These are phyloP conservation scores for Camelina neglecta DNA, from an alignment of 345 rosid genomes.

Conservation along the genomic window DNA sequence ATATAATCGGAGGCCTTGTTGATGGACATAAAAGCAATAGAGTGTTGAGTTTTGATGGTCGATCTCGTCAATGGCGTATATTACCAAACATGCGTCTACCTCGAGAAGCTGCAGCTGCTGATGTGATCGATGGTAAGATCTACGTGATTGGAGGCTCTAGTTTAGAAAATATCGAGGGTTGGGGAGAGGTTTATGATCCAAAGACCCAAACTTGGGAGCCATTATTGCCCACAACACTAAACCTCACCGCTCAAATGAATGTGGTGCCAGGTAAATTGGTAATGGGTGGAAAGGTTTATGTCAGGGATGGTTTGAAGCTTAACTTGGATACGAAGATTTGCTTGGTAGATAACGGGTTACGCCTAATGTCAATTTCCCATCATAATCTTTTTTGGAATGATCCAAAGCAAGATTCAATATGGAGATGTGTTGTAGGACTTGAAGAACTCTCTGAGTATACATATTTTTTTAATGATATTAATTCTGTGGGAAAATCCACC, in stretches of 20 bases:
- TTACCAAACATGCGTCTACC: conserved; percentile 55
- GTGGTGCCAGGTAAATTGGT: background rate
- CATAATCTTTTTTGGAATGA: too few relatives aligned
- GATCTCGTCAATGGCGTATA: conserved; percentile 54
- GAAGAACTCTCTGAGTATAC: too few relatives aligned
- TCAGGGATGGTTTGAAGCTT: background rate
- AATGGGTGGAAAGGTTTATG: background rate
- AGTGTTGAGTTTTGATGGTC: conserved; percentile 46
- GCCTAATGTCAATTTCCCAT: too few relatives aligned
- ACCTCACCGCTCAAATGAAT: background rate
- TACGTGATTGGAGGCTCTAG: conserved; percentile 71
- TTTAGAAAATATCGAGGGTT: conserved; percentile 38
- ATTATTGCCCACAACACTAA: background rate
- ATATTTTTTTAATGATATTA: background rate
- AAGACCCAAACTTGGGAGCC: conserved; percentile 46
- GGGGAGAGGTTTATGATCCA: conserved; percentile 76
- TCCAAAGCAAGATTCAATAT: too few relatives aligned
- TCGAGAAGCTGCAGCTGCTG: conserved; percentile 54
- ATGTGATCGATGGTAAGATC: conserved; percentile 51
- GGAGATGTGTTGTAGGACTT: too few relatives aligned
- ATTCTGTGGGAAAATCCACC: background rate
- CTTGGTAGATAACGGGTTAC: background rate
- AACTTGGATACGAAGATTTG: background rate
- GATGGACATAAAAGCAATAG: too few relatives aligned
- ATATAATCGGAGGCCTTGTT: too few relatives aligned